Conservation (phyloP, 2,329 filamentous ascomycete species). For the Fusarium circinatum region DNA sequence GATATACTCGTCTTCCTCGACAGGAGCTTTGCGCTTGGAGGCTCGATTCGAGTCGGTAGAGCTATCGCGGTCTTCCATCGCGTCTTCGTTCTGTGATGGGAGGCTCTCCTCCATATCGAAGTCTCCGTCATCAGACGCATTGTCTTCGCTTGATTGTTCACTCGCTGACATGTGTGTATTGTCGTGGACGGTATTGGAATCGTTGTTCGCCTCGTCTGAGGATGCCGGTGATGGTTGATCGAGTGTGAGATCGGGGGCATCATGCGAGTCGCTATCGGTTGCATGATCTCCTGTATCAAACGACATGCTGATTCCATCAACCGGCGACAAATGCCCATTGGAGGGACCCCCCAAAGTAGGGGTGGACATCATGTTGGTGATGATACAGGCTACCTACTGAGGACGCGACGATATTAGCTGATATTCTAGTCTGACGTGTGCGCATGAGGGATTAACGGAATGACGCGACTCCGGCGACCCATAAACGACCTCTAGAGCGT, state of each 20-base stretch:
- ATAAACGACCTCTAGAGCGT: conserved; percentile 32
- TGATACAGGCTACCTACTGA: conserved; percentile 66
- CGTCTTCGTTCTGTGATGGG: conserved; percentile 57
- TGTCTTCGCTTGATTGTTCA: conserved; percentile 61
- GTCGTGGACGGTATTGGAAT: conserved; percentile 53
- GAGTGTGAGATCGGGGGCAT: conserved; percentile 70
- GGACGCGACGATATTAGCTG: conserved; percentile 51
- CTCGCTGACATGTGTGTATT: conserved; percentile 56
- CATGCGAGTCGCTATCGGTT: conserved; percentile 79
- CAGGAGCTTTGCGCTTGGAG: conserved; percentile 76
- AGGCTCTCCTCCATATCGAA: conserved; percentile 77
- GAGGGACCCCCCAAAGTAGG: conserved; percentile 69
- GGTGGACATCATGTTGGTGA: conserved; percentile 72
- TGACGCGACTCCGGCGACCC: conserved; percentile 45
- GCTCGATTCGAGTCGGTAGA: conserved; percentile 77
- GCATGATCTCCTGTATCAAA: conserved; percentile 49
- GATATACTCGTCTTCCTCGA: conserved; percentile 84
- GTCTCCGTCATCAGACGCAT: conserved; percentile 75
- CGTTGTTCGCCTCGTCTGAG: conserved; percentile 56
- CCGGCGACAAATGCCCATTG: conserved; percentile 73
- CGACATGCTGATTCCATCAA: conserved; percentile 56
- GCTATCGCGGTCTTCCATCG: conserved; percentile 68
- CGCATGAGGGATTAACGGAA: conserved; percentile 34
- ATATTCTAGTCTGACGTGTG: conserved; percentile 22
- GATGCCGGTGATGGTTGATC: conserved; percentile 57